Conservation (phyloP, 2,329 filamentous ascomycete species). For the Claviceps humidiphila region DNA sequence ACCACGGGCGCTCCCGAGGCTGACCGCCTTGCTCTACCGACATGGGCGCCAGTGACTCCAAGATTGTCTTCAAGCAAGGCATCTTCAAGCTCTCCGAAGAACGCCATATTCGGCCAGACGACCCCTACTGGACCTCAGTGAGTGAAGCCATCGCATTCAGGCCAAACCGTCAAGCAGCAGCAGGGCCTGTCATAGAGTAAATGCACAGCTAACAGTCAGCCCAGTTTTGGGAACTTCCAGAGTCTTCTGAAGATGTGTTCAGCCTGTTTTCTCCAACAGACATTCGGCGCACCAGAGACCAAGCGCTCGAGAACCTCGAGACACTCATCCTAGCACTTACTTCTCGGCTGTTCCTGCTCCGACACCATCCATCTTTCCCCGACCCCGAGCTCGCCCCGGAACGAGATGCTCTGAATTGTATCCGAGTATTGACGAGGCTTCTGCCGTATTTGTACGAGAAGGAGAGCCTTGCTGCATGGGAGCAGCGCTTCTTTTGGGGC, state of each 20-base stretch:
- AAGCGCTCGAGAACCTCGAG: slow-evolving; percentile 75
- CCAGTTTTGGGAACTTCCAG: slow-evolving; percentile 94
- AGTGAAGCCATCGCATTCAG: slow-evolving; percentile 19
- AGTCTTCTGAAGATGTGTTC: slow-evolving; percentile 92
- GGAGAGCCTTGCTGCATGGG: slow-evolving; percentile 71
- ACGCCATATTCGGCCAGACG: slow-evolving; percentile 71
- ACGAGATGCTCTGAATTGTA: slow-evolving; percentile 84
- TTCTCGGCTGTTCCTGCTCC: slow-evolving; percentile 68
- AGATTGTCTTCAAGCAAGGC: slow-evolving; percentile 96
- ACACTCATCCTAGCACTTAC: slow-evolving; percentile 74
- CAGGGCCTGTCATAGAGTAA: neutral
- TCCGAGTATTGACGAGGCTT: slow-evolving; percentile 77
- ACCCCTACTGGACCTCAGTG: slow-evolving; percentile 87
- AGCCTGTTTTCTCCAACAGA: slow-evolving; percentile 83
- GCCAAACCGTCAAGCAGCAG: neutral
- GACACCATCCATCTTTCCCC: slow-evolving; percentile 83
- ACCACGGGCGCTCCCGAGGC: slow-evolving; percentile 6
- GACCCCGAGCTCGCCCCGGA: slow-evolving; percentile 75
- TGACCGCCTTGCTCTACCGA: slow-evolving; percentile 15
- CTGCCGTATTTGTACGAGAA: slow-evolving; percentile 88
- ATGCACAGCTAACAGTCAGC: neutral
- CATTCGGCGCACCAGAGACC: slow-evolving; percentile 77
- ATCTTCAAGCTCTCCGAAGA: slow-evolving; percentile 95
- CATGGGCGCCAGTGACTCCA: slow-evolving; percentile 98
- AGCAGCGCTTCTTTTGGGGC: slow-evolving; percentile 88